Evolutionary conservation across 495 filamentous ascomycete species (phyloP), one percentile per base, ranked within the genome.

Genomic region (Hypoxylon crocopeplum): DNA sequence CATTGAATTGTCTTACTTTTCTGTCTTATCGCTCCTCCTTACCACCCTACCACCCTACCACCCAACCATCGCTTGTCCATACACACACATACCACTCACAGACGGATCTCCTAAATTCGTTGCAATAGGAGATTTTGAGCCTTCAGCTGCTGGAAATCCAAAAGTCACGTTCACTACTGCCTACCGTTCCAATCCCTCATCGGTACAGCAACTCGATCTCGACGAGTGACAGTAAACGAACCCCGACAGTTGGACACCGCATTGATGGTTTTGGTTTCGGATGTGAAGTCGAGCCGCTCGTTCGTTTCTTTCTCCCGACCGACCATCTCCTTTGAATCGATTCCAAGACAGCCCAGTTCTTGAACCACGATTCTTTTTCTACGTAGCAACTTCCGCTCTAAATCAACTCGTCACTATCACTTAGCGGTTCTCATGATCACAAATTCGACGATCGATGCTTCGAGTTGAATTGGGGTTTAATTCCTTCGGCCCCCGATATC

Each of bases 231-330:
- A 61, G 30, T 11, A 41, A 13, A 47, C 48, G 19, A 44, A 12
- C 15, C 21, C 37, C 13, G 42, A 52, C 24, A 42, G 29, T 33
- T 56, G 27, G 56, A 46, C 17, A 57, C 42, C 29, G 60, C 60
- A 63, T 63, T 63, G 44, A 63, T 58, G 53, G n/a, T 42, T 58
- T 63, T 46, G 49, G 55, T 64, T 59, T 64, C 61, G 61, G 61
- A 59, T 64, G 49, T 59, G 30, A 50, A 49, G 44, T 64, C 37
- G 55, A 59, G 38, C 46, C 56, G 44, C 39, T 56, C 49, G 49
- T 63, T 59, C 59, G 17, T 55, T 19, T 60, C 37, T 59, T 56
- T 55, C 48, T 53, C 33, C 45, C 49, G 37, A 54, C 20, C 46
- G 42, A 30, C 32, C 37, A 42, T 48, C 45, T 55, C 40, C 45